Evolutionary conservation across 2,329 filamentous ascomycete species (phyloP).

Genomic region (Cryphonectria japonica): DNA sequence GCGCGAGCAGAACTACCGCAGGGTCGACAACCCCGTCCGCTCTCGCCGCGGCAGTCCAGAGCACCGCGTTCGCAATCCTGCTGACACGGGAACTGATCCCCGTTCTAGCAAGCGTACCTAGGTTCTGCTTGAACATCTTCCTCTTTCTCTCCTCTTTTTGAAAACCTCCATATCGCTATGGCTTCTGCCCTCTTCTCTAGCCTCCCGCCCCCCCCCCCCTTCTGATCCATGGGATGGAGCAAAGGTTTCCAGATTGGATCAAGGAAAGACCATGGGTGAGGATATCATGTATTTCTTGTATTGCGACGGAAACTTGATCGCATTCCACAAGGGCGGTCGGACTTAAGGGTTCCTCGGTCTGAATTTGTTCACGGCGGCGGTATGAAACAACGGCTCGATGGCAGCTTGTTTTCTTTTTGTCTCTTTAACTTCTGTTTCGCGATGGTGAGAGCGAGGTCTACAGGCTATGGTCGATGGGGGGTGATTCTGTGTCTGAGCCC

Average conservation of each 20-base stretch:
- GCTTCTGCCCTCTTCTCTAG: not conserved
- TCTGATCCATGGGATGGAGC: not conserved
- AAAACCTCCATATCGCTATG: not conserved
- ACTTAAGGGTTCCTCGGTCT: not conserved
- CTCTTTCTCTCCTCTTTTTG: not conserved
- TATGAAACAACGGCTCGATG: not conserved
- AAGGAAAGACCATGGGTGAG: not conserved
- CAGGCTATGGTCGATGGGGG: not conserved
- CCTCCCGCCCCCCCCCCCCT: not conserved
- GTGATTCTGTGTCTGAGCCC: not conserved
- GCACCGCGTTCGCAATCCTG: constrained; percentile 11
- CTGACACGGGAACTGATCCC: constrained; percentile 18
- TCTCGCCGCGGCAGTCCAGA: not conserved
- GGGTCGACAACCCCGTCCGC: constrained; percentile 23
- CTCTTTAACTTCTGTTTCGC: not conserved
- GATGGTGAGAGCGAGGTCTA: not conserved
- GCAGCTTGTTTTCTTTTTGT: not conserved
- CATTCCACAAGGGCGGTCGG: not conserved
- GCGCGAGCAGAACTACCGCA: constrained; percentile 43
- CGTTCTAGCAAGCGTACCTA: constrained; percentile 22
- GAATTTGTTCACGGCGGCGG: not conserved
- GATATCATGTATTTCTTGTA: not conserved
- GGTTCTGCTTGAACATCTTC: not conserved
- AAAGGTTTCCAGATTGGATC: not conserved
- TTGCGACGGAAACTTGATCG: not conserved